Percentiles rank a stretch among this genome's conserved stretches.
phyloP scores from a whole-genome alignment of 2,329 filamentous ascomycete genomes.

The Sclerotinia sclerotiorum region DNA sequence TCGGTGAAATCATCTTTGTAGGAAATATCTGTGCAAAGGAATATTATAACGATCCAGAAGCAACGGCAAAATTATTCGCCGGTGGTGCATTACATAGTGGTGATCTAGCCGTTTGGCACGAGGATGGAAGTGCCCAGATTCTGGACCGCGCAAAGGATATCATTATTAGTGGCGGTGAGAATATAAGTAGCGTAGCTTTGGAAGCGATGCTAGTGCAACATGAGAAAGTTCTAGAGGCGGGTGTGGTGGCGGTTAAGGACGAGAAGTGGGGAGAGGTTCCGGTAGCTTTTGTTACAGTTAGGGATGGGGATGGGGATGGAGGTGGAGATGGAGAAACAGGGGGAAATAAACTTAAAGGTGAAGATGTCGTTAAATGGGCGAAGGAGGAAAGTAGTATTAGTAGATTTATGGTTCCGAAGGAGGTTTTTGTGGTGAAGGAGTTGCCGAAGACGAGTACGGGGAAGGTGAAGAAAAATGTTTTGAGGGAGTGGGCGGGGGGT shows the following conservation, averaged over 20 bases:
- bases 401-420: slow-evolving; percentile 80
- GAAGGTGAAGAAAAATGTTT: slow-evolving; percentile 92
- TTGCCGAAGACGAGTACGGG: slow-evolving; percentile 96
- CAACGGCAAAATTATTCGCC: slow-evolving; percentile 81
- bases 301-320: slow-evolving; percentile 53
- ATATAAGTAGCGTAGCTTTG: slow-evolving; percentile 90
- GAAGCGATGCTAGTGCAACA: slow-evolving; percentile 89
- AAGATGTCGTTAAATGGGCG: slow-evolving; percentile 83
- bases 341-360: slow-evolving; percentile 51
- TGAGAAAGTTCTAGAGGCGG: slow-evolving; percentile 85
- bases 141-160: slow-evolving; percentile 95
- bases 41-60: slow-evolving; percentile 87
- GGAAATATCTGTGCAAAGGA: slow-evolving; percentile 92
- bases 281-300: slow-evolving; percentile 86
- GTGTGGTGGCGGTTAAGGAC: slow-evolving; percentile 83
- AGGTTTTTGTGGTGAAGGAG: slow-evolving; percentile 77
- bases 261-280: slow-evolving; percentile 95
- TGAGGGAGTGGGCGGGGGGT: slow-evolving; percentile 57
- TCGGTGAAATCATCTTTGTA: slow-evolving; percentile 80
- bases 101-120: slow-evolving; percentile 89
- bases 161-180: slow-evolving; percentile 95
- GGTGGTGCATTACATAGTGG: slow-evolving; percentile 87
- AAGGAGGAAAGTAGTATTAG: slow-evolving; percentile 75
- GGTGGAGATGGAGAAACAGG: slow-evolving; percentile 47
- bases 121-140: slow-evolving; percentile 88